These are phyloP conservation scores for Nitzschia inconspicua DNA, from an alignment of 108 stramenopile species.

Conservation along the genomic window DNA sequence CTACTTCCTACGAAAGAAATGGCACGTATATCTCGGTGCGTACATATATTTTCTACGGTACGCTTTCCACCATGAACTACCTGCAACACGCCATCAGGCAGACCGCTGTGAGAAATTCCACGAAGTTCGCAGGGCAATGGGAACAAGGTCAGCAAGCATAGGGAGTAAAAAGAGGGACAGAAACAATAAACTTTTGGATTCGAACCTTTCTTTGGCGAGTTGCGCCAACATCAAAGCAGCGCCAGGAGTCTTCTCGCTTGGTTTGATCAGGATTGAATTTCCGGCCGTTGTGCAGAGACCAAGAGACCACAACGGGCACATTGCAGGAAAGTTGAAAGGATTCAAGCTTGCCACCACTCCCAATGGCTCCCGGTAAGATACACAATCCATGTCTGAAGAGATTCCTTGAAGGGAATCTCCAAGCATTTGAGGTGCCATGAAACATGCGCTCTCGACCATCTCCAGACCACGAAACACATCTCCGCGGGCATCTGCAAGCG, in stretches of 20 bases:
- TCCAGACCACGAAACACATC: constrained; percentile 96
- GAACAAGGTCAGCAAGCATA: not conserved
- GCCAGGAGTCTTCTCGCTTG: constrained; percentile 70
- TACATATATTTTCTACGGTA: constrained; percentile 83
- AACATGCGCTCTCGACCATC: constrained; percentile 84
- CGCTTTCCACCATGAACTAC: constrained; percentile 85
- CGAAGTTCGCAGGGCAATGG: too few species aligned
- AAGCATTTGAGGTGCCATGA: constrained; percentile 53
- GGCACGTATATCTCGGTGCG: constrained; percentile 78
- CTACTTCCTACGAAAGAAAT: constrained; percentile 94
- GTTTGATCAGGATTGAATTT: constrained; percentile 87
- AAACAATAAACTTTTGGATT: not conserved
- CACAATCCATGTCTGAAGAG: constrained; percentile 71
- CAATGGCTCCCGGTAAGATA: constrained; percentile 88
- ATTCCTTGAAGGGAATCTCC: constrained; percentile 86
- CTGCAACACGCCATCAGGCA: constrained; percentile 90
- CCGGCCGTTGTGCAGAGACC: constrained; percentile 78
- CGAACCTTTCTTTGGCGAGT: constrained; percentile 65
- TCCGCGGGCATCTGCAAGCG: constrained; percentile 73
- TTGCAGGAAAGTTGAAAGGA: constrained; percentile 97
- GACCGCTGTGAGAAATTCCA: constrained; percentile 33
- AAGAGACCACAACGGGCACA: constrained; percentile 96
- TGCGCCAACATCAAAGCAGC: constrained; percentile 70
- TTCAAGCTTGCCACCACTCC: constrained; percentile 90
- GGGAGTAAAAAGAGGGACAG: not conserved